phyloP scores from a whole-genome alignment of 2,329 filamentous ascomycete genomes.

The Emmonsiellopsis sp. region DNA sequence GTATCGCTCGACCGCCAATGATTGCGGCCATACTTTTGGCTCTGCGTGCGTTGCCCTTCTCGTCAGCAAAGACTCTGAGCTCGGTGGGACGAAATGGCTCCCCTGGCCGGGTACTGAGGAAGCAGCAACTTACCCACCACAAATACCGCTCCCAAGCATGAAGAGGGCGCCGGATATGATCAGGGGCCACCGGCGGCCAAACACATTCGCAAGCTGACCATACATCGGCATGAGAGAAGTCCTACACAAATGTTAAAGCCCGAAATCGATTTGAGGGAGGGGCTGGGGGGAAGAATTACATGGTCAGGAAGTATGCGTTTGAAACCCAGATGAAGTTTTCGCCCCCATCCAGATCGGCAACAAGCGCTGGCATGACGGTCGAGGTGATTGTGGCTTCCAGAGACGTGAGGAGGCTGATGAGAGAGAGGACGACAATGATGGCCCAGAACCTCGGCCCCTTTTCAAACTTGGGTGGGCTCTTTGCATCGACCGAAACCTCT shows the following conservation, averaged over 20 bases:
- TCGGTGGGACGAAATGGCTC: neutral
- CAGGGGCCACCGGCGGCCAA: slow-evolving; percentile 34
- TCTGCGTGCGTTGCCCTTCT: neutral
- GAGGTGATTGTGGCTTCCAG: neutral
- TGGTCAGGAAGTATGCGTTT: slow-evolving; percentile 10
- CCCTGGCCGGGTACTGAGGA: neutral
- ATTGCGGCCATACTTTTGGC: slow-evolving; percentile 38
- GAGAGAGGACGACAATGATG: slow-evolving; percentile 18
- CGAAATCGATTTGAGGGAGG: slow-evolving; percentile 9
- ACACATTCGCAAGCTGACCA: slow-evolving; percentile 17
- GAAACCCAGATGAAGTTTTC: neutral
- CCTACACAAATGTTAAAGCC: slow-evolving; percentile 29
- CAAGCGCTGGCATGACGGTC: neutral
- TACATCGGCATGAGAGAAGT: slow-evolving; percentile 6
- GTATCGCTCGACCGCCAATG: slow-evolving; percentile 47
- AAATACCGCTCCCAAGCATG: slow-evolving; percentile 45
- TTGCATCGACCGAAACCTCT: neutral
- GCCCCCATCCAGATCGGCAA: neutral
- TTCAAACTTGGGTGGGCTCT: neutral
- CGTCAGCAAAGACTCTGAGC: neutral
- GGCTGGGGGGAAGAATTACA: neutral
- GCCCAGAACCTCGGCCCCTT: slow-evolving; percentile 18
- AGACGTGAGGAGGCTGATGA: slow-evolving; percentile 21
- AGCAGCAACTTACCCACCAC: slow-evolving; percentile 27
- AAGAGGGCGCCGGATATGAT: slow-evolving; percentile 40